phyloP scores from a whole-genome alignment of 139 green algal genomes.

The Chlorella sp. region DNA sequence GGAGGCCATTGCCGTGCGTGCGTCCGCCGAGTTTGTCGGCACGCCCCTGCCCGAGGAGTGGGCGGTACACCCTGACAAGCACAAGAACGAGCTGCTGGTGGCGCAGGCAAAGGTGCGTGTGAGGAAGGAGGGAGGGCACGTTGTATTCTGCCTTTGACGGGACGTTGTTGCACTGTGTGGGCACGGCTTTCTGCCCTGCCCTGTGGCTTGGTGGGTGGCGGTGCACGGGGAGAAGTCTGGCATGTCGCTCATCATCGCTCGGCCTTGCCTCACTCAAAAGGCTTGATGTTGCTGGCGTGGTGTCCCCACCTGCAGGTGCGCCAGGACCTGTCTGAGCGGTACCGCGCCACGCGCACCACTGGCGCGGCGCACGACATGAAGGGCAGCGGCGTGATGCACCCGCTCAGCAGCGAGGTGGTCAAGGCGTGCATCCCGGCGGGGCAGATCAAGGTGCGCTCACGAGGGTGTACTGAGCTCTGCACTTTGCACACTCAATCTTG shows the following conservation, averaged over 20 bases:
- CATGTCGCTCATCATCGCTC: too few species aligned
- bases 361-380: slow-evolving; percentile 59
- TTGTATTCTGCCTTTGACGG: too few species aligned
- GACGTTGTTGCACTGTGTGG: too few species aligned
- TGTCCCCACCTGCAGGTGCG: slow-evolving; percentile 14
- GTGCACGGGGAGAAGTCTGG: too few species aligned
- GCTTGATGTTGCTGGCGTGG: too few species aligned
- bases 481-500: too few species aligned
- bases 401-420: slow-evolving; percentile 74
- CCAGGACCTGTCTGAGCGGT: slow-evolving; percentile 44
- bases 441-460: slow-evolving; percentile 26
- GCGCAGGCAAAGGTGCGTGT: slow-evolving; percentile 8
- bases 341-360: slow-evolving; percentile 53
- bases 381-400: slow-evolving; percentile 71
- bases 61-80: not conserved
- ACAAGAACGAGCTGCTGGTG: not conserved
- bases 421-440: slow-evolving; percentile 73
- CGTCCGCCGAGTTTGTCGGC: slow-evolving; percentile 47
- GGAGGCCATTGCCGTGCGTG: slow-evolving; percentile 48
- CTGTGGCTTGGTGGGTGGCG: too few species aligned
- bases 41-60: slow-evolving; percentile 5
- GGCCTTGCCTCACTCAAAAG: too few species aligned
- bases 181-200: too few species aligned
- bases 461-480: too few species aligned
- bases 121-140: not conserved